Conservation (phyloP, 75 land plant species). For the Selaginella tamariscina region DNA sequence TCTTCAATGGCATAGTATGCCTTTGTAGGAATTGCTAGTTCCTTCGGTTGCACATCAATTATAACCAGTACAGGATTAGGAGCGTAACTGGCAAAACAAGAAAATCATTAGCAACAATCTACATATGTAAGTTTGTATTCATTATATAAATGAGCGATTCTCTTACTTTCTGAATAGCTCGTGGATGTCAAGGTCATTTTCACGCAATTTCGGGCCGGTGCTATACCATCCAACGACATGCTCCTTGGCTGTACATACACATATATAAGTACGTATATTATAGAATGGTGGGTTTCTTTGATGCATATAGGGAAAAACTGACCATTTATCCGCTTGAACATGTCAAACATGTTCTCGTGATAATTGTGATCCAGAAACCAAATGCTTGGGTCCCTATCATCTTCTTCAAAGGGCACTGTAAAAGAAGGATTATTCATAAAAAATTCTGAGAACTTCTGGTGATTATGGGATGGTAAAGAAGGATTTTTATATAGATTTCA, state of each 20-base stretch:
- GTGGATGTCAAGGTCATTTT: conserved; percentile 85
- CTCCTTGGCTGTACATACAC: conserved; percentile 66
- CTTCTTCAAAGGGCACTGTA: conserved; percentile 97
- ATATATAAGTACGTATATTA: background rate
- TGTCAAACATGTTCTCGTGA: conserved; percentile 91
- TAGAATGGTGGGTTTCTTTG: too few species aligned
- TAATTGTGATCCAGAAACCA: conserved; percentile 99
- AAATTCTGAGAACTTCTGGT: background rate
- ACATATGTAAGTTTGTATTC: background rate
- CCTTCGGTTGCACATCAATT: conserved; percentile 94
- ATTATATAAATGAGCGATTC: background rate
- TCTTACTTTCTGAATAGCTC: conserved; percentile 74
- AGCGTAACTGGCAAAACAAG: conserved; percentile 53
- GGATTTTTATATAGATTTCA: background rate
- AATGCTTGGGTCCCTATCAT: conserved; percentile 92
- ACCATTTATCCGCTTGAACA: conserved; percentile 99
- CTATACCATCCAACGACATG: conserved; percentile 99
- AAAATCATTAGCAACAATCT: conserved; percentile 4
- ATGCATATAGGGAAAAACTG: conserved; percentile 10
- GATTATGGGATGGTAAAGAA: too few species aligned
- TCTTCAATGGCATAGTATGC: conserved; percentile 95
- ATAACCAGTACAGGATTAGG: conserved; percentile 93
- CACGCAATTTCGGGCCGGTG: conserved; percentile 88
- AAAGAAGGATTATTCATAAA: too few species aligned
- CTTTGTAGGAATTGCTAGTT: conserved; percentile 92